A percentile compares a stretch with the other conserved stretches of the same genome.
phyloP scores from a whole-genome alignment of 805 yeast genomes.

The Candida corydali region DNA sequence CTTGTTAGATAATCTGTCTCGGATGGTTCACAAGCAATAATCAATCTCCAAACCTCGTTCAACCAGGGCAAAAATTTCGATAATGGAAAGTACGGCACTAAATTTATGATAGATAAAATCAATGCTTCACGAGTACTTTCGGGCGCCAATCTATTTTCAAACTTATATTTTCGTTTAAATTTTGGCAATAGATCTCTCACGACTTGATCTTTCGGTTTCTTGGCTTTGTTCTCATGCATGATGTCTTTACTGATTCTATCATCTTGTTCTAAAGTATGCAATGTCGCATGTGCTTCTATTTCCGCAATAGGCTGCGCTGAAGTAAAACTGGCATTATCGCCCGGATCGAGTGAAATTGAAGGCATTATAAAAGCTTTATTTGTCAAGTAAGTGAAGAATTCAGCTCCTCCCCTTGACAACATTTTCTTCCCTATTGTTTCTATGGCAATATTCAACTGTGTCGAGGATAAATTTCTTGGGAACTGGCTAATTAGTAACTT shows the following conservation, averaged over 20 bases:
- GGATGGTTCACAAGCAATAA: conserved; percentile 23
- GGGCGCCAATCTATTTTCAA: conserved; percentile 24
- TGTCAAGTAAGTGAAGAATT: conserved; percentile 37
- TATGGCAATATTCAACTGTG: conserved; percentile 55
- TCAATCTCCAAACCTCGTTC: conserved; percentile 35
- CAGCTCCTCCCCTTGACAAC: conserved; percentile 25
- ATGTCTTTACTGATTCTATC: conserved; percentile 16
- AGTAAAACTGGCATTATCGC: conserved; percentile 13
- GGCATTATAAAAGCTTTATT: neutral
- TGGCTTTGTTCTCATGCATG: conserved; percentile 24
- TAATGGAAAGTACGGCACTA: conserved; percentile 51
- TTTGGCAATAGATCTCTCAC: conserved; percentile 6
- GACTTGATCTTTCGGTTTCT: conserved; percentile 28
- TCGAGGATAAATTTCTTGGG: conserved; percentile 49
- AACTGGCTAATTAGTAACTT: conserved; percentile 49
- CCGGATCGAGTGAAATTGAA: conserved; percentile 3
- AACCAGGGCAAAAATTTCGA: conserved; percentile 44
- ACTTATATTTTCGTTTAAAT: conserved; percentile 13
- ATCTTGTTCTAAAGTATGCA: conserved; percentile 23
- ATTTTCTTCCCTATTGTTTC: conserved; percentile 48
- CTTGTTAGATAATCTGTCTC: conserved; percentile 39
- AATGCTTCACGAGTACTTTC: conserved; percentile 47
- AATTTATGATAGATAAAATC: conserved; percentile 42
- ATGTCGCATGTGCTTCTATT: conserved; percentile 32
- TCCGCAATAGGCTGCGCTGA: conserved; percentile 39